Percentiles rank a stretch among this genome's conserved stretches.
Evolutionary conservation across 2,329 filamentous ascomycete species (phyloP).

Genomic region (Cercospora nicotianae): DNA sequence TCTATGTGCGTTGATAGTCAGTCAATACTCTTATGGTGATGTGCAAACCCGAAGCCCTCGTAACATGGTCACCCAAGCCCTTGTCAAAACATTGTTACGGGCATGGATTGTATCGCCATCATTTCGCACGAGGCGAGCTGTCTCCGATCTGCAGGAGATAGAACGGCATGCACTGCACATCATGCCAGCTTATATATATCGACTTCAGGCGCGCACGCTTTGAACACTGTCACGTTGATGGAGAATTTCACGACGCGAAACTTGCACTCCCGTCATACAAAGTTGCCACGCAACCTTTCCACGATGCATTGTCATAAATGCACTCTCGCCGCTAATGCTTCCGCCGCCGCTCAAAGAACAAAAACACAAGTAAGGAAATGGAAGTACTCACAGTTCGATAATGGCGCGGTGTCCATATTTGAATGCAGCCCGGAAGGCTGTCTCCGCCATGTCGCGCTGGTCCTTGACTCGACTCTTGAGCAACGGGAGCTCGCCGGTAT

Average conservation of each 20-base stretch:
- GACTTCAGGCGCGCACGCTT: background rate
- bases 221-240: background rate
- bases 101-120: background rate
- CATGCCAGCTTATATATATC: background rate
- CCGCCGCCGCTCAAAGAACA: slow-evolving; percentile 9
- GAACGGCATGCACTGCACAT: background rate
- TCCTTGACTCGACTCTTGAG: slow-evolving; percentile 59
- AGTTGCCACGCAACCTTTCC: background rate
- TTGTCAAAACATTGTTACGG: background rate
- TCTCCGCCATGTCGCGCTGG: slow-evolving; percentile 59
- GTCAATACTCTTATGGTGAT: background rate
- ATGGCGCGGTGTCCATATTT: slow-evolving; percentile 51
- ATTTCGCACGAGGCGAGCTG: background rate
- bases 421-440: slow-evolving; percentile 48
- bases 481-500: slow-evolving; percentile 53
- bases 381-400: slow-evolving; percentile 44
- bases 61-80: background rate
- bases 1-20: slow-evolving; percentile 19
- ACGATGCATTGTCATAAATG: background rate
- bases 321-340: background rate
- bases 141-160: background rate
- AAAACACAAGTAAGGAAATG: slow-evolving; percentile 9
- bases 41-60: background rate
- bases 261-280: background rate
- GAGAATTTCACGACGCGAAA: background rate